Evolutionary conservation across 2,329 filamentous ascomycete genomes (phyloP), one percentile per base, ranked within the genome.

Genomic region (Exophiala lecanii-corni): DNA sequence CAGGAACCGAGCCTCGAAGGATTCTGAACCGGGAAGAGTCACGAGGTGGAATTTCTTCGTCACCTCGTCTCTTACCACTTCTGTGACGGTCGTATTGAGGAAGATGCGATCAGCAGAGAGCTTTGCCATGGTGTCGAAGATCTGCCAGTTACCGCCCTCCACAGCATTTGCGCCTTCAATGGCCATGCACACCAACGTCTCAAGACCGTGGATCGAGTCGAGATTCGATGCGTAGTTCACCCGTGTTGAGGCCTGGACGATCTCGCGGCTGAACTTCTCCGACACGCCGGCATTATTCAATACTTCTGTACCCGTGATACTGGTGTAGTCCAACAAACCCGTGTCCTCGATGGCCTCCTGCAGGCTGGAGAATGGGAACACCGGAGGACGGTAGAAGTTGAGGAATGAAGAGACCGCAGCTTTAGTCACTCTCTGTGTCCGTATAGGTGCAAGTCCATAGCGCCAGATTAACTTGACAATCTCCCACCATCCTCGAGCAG

Each of bases 161-260:
- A 97, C 76, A 13, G 84, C 73, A 61, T 89, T 79, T 1, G 89
- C 87, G 5, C 88, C 89, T 39, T 91, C 83, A 0, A 89, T 85
- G 2, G 89, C 86, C 80, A 97, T 87, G 32, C 89, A 91, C 2
- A 94, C 84, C 84, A 96, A 88, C 1, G 89, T 81, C 57, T 94
- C 88, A 1, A 98, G 67, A 0, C 88, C 92, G 58, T 97, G 89
- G 36, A 97, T 92, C 25, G 80, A 70, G n/a, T 72, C 77, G 9
- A 97, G 65, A 55, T 97, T 96, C 36, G 89, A 87, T 1, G 86
- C 92, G 65, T 96, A 98, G 64, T 97, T 97, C 51, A 96, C 91
- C 15, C 92, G 77, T 1, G 92, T 96, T 44, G 82, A 85, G 2
- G 91, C 87, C 65, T 97, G 91, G 18, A 97, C 79, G 36, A 98